Conservation (phyloP, 2,329 filamentous ascomycete genomes). For the Byssothecium circinans region DNA sequence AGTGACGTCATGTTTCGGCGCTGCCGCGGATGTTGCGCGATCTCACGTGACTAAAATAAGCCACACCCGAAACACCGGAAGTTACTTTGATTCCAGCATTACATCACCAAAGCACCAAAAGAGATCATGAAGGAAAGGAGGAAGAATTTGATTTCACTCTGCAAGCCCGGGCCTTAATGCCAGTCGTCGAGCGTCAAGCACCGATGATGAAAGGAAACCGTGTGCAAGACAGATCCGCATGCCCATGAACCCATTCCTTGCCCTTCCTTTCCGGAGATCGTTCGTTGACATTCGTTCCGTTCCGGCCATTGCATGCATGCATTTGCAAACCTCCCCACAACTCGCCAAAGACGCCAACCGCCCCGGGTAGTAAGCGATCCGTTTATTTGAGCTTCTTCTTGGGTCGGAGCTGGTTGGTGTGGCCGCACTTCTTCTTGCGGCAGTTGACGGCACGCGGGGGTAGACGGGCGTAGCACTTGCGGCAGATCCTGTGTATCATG, state of each 20-base stretch:
- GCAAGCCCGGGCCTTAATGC: conserved; percentile 33
- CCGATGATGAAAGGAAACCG: no score
- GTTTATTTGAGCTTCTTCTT: conserved; percentile 99
- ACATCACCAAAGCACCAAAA: not conserved
- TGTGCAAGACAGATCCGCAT: conserved; percentile 28
- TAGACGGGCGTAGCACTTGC: conserved; percentile 98
- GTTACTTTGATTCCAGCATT: not conserved
- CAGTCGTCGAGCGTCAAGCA: conserved; percentile 30
- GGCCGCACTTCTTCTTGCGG: conserved; percentile 97
- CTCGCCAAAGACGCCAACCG: conserved; percentile 31
- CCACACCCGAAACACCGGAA: not conserved
- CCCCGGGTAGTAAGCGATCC: conserved; percentile 39
- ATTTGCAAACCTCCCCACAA: conserved; percentile 19
- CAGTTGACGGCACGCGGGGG: conserved; percentile 99
- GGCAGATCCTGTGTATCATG: conserved; percentile 69
- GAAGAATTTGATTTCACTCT: conserved; percentile 39
- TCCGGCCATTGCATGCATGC: not conserved
- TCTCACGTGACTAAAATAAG: conserved; percentile 21
- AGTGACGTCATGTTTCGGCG: conserved; percentile 19
- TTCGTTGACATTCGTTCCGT: conserved; percentile 35
- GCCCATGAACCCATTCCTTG: conserved; percentile 7
- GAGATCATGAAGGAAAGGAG: conserved; percentile 20
- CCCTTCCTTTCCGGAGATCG: conserved; percentile 24
- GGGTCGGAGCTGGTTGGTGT: conserved; percentile 99
- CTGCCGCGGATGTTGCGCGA: conserved; percentile 22